Percentiles rank a stretch among this genome's conserved stretches.
Evolutionary conservation across 352 stramenopile species (phyloP).

Genomic region (Globisporangium ultimum): DNA sequence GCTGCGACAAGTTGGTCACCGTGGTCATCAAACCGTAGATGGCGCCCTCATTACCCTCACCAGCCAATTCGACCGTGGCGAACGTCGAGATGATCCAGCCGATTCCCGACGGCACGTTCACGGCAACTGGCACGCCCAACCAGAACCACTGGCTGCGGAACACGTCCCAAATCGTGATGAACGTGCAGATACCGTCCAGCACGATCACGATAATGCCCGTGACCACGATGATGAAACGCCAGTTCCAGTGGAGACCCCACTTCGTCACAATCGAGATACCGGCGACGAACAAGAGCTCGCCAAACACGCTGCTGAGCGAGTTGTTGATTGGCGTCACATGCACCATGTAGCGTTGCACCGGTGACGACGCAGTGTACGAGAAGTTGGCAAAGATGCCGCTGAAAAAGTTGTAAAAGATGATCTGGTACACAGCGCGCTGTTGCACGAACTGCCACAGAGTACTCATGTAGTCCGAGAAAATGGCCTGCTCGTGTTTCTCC

Average conservation of each 20-base stretch:
- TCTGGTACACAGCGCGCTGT: constrained; percentile 37
- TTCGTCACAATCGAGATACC: constrained; percentile 12
- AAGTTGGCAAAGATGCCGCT: constrained; percentile 26
- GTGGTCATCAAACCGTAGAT: constrained; percentile 42
- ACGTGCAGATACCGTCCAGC: too few relatives aligned
- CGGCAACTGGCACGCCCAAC: constrained; percentile 29
- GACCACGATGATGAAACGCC: too few relatives aligned
- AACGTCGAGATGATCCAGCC: constrained; percentile 41
- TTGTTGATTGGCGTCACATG: constrained; percentile 30
- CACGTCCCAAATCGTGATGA: constrained; percentile 32
- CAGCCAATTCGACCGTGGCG: constrained; percentile 41
- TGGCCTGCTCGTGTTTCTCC: constrained; percentile 27
- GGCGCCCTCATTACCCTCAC: constrained; percentile 40
- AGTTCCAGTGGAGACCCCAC: too few relatives aligned
- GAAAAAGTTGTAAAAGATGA: constrained; percentile 36
- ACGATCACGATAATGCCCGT: too few relatives aligned
- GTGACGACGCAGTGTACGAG: constrained; percentile 23
- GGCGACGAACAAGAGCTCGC: constrained; percentile 4
- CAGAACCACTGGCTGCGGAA: constrained; percentile 49
- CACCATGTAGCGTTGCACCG: constrained; percentile 34
- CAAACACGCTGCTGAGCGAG: constrained; percentile 30
- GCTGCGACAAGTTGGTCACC: constrained; percentile 6
- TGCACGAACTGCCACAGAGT: constrained; percentile 20
- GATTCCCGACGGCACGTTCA: constrained; percentile 34
- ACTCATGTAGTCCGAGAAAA: constrained; percentile 35